These are phyloP conservation scores for Isoetes taiwanensis DNA, from an alignment of 75 land plant genomes.

Conservation along the genomic window DNA sequence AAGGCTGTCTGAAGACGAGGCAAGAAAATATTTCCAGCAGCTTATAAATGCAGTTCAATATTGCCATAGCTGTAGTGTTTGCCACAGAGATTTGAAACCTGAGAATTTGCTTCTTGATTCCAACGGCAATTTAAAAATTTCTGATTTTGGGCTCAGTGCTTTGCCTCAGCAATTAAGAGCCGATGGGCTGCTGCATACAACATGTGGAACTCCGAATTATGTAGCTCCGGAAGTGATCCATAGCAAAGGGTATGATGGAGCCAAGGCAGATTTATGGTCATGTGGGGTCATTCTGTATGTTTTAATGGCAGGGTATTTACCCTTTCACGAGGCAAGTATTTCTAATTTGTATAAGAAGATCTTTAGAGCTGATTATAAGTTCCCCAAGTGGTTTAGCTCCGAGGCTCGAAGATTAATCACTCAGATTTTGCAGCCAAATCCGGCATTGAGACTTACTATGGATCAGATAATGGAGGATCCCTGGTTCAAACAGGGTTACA, in stretches of 20 bases:
- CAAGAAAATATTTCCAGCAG: constrained; percentile 49
- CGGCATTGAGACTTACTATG: no score
- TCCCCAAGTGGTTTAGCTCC: constrained; percentile 35
- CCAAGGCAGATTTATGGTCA: no score
- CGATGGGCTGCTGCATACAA: constrained; percentile 2
- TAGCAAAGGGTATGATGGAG: no score
- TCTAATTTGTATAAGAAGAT: constrained; percentile 15
- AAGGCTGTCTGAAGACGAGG: constrained; percentile 32
- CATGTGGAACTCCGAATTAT: constrained; percentile 10
- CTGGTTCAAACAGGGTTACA: no score
- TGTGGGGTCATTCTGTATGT: no score
- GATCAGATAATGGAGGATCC: no score
- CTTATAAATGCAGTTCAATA: constrained; percentile 46
- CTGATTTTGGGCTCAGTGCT: constrained; percentile 54
- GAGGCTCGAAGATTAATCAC: constrained; percentile 22
- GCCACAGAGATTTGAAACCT: constrained; percentile 49
- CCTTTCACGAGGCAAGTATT: constrained; percentile 45
- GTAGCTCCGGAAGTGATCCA: no score
- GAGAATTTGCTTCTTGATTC: constrained; percentile 45
- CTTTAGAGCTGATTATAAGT: constrained; percentile 26
- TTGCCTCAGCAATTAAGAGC: no score
- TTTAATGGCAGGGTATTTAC: constrained; percentile 48
- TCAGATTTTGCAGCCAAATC: constrained; percentile 30
- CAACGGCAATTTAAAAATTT: constrained; percentile 30
- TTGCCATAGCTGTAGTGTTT: constrained; percentile 52